phyloP scores from a whole-genome alignment of 2,329 filamentous ascomycete genomes.

The Monilinia laxa region DNA sequence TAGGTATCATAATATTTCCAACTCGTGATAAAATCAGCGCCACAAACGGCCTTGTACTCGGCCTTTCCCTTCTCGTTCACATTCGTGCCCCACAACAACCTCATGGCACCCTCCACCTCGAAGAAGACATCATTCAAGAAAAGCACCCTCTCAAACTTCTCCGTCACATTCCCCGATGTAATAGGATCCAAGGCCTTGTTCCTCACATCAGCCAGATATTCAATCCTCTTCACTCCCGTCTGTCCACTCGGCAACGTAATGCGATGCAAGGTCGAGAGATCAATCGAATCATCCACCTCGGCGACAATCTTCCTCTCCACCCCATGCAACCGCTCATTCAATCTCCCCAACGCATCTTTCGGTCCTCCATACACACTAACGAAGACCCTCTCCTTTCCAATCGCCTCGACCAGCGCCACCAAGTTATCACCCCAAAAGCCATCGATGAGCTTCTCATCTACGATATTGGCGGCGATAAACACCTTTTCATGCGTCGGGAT shows the following conservation, averaged over 20 bases:
- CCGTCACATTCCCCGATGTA: slow-evolving; percentile 44
- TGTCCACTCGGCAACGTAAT: slow-evolving; percentile 62
- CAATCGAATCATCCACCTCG: slow-evolving; percentile 54
- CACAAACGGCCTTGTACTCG: slow-evolving; percentile 67
- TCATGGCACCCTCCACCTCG: slow-evolving; percentile 52
- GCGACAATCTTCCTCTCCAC: slow-evolving; percentile 49
- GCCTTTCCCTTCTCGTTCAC: slow-evolving; percentile 50
- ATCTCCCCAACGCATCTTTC: slow-evolving; percentile 52
- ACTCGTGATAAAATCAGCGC: slow-evolving; percentile 67
- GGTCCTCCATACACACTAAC: slow-evolving; percentile 69
- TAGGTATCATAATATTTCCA: slow-evolving; percentile 74
- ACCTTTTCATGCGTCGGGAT: slow-evolving; percentile 58
- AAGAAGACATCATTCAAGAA: slow-evolving; percentile 67
- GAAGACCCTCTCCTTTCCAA: slow-evolving; percentile 67
- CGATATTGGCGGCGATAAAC: slow-evolving; percentile 72
- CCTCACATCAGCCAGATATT: slow-evolving; percentile 69
- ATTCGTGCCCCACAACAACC: slow-evolving; percentile 63
- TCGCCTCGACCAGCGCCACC: slow-evolving; percentile 59
- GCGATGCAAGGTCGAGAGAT: slow-evolving; percentile 56
- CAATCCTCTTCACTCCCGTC: slow-evolving; percentile 67
- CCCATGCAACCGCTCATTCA: slow-evolving; percentile 50
- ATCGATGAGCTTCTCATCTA: slow-evolving; percentile 62
- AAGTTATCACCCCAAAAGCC: slow-evolving; percentile 65
- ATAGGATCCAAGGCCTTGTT: slow-evolving; percentile 68
- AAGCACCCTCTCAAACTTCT: slow-evolving; percentile 55